Evolutionary conservation across 164 flowering plant genomes (phyloP), one percentile per base, ranked within the genome.

Genomic region (Chloranthus sessilifolius): DNA sequence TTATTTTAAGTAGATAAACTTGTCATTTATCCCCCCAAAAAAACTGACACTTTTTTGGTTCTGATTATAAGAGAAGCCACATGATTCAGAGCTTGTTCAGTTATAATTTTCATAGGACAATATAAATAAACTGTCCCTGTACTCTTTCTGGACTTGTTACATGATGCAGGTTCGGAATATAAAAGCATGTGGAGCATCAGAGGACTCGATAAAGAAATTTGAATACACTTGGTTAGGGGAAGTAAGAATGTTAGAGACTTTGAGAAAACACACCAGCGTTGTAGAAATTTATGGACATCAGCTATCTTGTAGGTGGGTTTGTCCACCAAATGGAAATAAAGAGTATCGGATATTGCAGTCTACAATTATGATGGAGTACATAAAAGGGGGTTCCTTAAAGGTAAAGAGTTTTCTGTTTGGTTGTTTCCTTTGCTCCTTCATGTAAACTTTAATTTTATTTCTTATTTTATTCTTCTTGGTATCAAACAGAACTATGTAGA

Each of bases 281-380:
- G 82, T 86, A 20, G 83, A 86, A 64, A 72, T 84, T 46, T 82
- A 76, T 66, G 99, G 99, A 37, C 99, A 94, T 61, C 87, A 74
- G 60, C 66, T 94, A 46, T 79, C 78, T 44, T 76, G 84, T 15
- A 71, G 75, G 64, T 86, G 97, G 99, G 55, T 63, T 47, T 55
- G 69, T 43, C 47, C 74, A 22, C 50, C 26, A 2, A 82, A 82
- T 65, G 95, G 74, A 52, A 65, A 55, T 41, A 53, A 65, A 30
- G 74, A 71, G 26, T 57, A 46, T 27, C 89, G 79, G 9, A 21
- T 78, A 28, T 51, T 86, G 44, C 72, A 68, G 28, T 84, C 95
- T 50, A 72, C 77, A 10, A 78, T 94, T 55, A 64, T 79, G 50
- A 74, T 88, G 88, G 99, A 94, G 65, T 71, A 79, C 43, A 53